These are phyloP conservation scores for Leccinum fallax DNA, from an alignment of 1,284 basidiomycete species.

Conservation along the genomic window DNA sequence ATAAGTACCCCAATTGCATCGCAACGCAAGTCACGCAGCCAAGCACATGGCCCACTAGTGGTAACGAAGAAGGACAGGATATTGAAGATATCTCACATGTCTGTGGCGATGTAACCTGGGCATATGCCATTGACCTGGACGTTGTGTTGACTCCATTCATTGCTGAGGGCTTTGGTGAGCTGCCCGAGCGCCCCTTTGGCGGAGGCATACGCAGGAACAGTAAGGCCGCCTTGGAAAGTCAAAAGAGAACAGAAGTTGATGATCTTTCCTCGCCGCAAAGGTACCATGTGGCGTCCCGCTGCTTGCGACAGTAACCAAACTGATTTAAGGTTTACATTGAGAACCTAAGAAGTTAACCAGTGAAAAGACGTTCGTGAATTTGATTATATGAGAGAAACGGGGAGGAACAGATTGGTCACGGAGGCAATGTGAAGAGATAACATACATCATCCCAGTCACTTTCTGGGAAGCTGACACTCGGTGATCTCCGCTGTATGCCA, in stretches of 20 bases:
- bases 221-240: slow-evolving; percentile 80
- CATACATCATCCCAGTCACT: slow-evolving; percentile 88
- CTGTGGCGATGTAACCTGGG: slow-evolving; percentile 91
- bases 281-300: slow-evolving; percentile 80
- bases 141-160: slow-evolving; percentile 78
- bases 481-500: slow-evolving; percentile 88
- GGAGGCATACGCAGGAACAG: slow-evolving; percentile 90
- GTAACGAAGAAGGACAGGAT: slow-evolving; percentile 5
- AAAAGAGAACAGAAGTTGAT: slow-evolving; percentile 82
- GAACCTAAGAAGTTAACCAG: slow-evolving; percentile 50
- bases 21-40: slow-evolving; percentile 7
- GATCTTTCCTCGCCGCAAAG: slow-evolving; percentile 73
- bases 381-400: slow-evolving; percentile 15
- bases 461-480: slow-evolving; percentile 82
- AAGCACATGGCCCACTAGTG: not conserved
- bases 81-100: slow-evolving; percentile 60
- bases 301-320: slow-evolving; percentile 78
- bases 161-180: slow-evolving; percentile 66
- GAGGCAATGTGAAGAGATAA: slow-evolving; percentile 19
- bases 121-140: slow-evolving; percentile 91
- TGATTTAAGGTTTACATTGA: slow-evolving; percentile 79
- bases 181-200: slow-evolving; percentile 88
- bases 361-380: slow-evolving; percentile 15
- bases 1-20: slow-evolving; percentile 9
- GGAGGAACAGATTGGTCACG: slow-evolving; percentile 10